These are phyloP conservation scores for Nitzschia sp. DNA, from an alignment of 108 stramenopile genomes.

Conservation along the genomic window DNA sequence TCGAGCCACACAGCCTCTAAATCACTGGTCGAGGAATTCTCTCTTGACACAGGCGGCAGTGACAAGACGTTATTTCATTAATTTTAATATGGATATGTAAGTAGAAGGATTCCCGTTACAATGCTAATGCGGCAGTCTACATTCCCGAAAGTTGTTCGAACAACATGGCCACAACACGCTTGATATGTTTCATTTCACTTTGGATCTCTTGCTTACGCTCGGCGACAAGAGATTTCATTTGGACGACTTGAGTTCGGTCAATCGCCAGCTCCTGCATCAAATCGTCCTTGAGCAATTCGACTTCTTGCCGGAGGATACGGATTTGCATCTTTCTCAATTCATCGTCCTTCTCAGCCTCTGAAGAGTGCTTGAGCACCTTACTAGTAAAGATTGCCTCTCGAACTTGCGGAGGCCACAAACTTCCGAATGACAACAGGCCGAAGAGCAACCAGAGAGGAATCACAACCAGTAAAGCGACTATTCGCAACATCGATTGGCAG, in stretches of 20 bases:
- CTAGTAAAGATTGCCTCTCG: constrained; percentile 56
- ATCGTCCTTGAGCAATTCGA: constrained; percentile 35
- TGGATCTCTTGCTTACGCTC: constrained; percentile 54
- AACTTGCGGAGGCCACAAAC: constrained; percentile 84
- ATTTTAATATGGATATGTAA: too few relatives aligned
- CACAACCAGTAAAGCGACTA: constrained; percentile 50
- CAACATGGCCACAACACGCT: constrained; percentile 61
- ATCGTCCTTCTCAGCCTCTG: constrained; percentile 46
- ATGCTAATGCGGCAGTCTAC: constrained; percentile 1
- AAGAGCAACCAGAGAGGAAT: constrained; percentile 67
- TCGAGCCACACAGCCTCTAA: constrained; percentile 43
- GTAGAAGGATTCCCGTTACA: too few relatives aligned
- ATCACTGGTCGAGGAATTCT: too few relatives aligned
- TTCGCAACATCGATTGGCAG: constrained; percentile 37
- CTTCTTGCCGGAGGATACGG: constrained; percentile 40
- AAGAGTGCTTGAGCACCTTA: constrained; percentile 45
- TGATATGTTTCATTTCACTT: constrained; percentile 67
- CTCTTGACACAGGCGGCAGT: too few relatives aligned
- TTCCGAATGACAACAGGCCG: constrained; percentile 63
- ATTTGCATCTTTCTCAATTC: constrained; percentile 53
- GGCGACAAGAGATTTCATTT: constrained; percentile 48
- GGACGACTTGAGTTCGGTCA: constrained; percentile 50
- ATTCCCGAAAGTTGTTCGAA: constrained; percentile 52
- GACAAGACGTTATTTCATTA: too few relatives aligned
- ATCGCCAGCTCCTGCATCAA: constrained; percentile 43